Conservation (phyloP, 2,329 filamentous ascomycete species). For the Verticillium nubilum region DNA sequence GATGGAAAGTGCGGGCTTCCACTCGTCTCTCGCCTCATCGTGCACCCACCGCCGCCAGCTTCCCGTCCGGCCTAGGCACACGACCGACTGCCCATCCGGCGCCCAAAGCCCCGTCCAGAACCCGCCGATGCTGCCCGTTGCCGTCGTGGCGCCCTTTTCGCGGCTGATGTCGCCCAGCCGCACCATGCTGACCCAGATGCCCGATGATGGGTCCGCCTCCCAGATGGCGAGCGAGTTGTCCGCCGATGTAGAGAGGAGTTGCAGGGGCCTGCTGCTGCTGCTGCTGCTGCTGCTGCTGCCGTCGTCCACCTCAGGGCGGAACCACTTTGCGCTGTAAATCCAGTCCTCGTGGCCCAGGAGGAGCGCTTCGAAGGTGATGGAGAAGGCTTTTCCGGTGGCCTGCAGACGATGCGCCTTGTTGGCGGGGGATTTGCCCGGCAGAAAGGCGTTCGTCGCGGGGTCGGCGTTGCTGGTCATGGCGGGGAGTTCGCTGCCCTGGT, state of each 20-base stretch:
- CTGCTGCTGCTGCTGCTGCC: too few species aligned
- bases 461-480: slow-evolving; percentile 50
- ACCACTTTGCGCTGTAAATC: slow-evolving; percentile 89
- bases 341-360: slow-evolving; percentile 95
- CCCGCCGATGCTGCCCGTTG: slow-evolving; percentile 90
- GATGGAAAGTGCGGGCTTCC: slow-evolving; percentile 72
- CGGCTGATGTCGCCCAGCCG: slow-evolving; percentile 89
- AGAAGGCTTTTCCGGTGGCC: slow-evolving; percentile 57
- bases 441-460: slow-evolving; percentile 50
- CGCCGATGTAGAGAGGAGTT: slow-evolving; percentile 83
- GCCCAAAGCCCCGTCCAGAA: slow-evolving; percentile 97
- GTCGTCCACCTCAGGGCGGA: slow-evolving; percentile 40
- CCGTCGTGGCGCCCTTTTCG: slow-evolving; percentile 93
- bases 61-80: slow-evolving; percentile 82
- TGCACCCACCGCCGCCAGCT: slow-evolving; percentile 87
- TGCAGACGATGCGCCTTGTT: slow-evolving; percentile 84
- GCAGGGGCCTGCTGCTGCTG: slow-evolving; percentile 31
- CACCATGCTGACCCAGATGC: slow-evolving; percentile 84
- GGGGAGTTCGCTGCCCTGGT: slow-evolving; percentile 61
- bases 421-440: slow-evolving; percentile 67
- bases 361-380: slow-evolving; percentile 87
- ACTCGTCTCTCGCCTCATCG: slow-evolving; percentile 55
- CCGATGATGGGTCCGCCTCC: slow-evolving; percentile 77
- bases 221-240: slow-evolving; percentile 94
- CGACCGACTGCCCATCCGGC: slow-evolving; percentile 66